Evolutionary conservation across 1,139 yeast genomes (phyloP).

Genomic region (Pichia sp.): DNA sequence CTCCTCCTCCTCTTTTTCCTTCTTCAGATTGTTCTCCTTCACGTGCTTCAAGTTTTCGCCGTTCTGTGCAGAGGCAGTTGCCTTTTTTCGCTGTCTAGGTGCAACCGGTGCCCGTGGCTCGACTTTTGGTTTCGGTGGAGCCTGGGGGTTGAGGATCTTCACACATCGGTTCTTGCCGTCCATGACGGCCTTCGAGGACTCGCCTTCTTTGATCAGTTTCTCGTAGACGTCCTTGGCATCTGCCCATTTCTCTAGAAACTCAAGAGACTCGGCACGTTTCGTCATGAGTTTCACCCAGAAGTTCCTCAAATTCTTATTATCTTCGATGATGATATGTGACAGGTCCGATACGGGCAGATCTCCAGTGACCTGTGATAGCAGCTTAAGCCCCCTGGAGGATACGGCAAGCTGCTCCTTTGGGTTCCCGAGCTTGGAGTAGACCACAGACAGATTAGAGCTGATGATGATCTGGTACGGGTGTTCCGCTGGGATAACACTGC

Average conservation of each 20-base stretch:
- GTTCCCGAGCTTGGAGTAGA: constrained; percentile 69
- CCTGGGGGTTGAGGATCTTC: constrained; percentile 52
- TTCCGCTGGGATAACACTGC: constrained; percentile 54
- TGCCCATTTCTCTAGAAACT: constrained; percentile 64
- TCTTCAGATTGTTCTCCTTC: constrained; percentile 42
- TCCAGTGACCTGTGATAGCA: constrained; percentile 38
- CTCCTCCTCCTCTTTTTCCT: constrained; percentile 51
- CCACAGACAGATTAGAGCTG: constrained; percentile 71
- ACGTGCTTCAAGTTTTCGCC: constrained; percentile 13
- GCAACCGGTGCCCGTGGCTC: constrained; percentile 18
- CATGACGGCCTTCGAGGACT: constrained; percentile 57
- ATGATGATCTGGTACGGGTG: constrained; percentile 70
- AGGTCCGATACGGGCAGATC: constrained; percentile 28
- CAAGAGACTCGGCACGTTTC: constrained; percentile 79
- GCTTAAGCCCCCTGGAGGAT: constrained; percentile 52
- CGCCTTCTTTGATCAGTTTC: constrained; percentile 61
- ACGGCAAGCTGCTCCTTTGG: constrained; percentile 55
- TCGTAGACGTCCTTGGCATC: constrained; percentile 62
- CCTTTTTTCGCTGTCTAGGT: constrained; percentile 25
- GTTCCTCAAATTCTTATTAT: constrained; percentile 56
- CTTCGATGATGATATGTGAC: constrained; percentile 37
- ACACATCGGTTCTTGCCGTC: constrained; percentile 83
- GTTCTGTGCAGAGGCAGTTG: constrained; percentile 9
- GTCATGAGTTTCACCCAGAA: constrained; percentile 70
- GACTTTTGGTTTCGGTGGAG: constrained; percentile 20